Conservation (phyloP, 2,329 filamentous ascomycete species). For the Coniochaeta sp. region DNA sequence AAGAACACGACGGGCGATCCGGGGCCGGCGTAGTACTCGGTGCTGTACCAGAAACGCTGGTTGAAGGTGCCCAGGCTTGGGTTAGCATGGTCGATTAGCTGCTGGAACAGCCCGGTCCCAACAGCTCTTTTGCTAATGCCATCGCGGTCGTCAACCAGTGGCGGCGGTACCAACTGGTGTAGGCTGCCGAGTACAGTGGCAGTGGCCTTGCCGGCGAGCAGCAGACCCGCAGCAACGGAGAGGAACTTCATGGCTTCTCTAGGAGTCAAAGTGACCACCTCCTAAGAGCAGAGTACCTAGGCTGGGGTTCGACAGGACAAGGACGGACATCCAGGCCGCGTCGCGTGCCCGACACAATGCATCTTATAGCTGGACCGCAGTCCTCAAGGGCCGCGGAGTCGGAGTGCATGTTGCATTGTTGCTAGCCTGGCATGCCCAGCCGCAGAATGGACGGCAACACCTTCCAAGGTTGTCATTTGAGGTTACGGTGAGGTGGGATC, state of each 20-base stretch:
- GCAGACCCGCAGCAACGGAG: background rate
- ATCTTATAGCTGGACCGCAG: background rate
- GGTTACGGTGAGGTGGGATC: background rate
- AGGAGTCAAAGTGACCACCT: background rate
- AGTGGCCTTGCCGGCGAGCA: background rate
- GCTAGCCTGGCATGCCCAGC: background rate
- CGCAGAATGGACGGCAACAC: background rate
- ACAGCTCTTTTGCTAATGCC: background rate
- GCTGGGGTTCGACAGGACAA: background rate
- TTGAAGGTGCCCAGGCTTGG: slow-evolving; percentile 31
- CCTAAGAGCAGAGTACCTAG: background rate
- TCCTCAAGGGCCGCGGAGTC: background rate
- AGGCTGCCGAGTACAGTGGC: background rate
- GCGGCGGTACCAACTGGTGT: background rate
- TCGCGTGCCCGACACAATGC: background rate
- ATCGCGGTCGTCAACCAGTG: background rate
- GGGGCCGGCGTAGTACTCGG: slow-evolving; percentile 31
- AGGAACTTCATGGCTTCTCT: background rate
- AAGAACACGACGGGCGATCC: slow-evolving; percentile 31
- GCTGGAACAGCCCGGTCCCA: slow-evolving; percentile 21
- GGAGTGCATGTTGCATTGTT: background rate
- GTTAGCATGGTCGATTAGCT: slow-evolving; percentile 32
- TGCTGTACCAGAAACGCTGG: slow-evolving; percentile 33
- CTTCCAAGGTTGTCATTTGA: background rate
- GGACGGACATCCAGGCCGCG: background rate